Conservation (phyloP, 2,329 filamentous ascomycete species). For the Aspergillus novofumigatus region DNA sequence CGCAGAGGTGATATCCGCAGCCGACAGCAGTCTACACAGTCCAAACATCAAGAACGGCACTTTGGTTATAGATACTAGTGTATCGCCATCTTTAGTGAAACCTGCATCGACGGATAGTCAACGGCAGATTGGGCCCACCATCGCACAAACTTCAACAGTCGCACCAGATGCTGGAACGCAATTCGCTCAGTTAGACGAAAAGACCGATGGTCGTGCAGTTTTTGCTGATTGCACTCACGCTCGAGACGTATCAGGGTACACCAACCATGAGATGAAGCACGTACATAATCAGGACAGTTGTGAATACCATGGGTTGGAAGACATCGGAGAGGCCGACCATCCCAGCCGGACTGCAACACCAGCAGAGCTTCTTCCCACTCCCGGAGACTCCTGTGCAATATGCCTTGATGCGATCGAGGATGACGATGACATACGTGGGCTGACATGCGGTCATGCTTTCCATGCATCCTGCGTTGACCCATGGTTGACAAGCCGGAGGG, state of each 20-base stretch:
- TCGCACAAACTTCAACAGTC: slow-evolving; percentile 12
- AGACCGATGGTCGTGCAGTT: slow-evolving; percentile 3
- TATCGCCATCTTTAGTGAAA: slow-evolving; percentile 13
- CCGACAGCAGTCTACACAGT: slow-evolving; percentile 67
- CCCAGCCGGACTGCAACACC: slow-evolving; percentile 79
- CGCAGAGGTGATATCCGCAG: slow-evolving; percentile 73
- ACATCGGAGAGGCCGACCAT: slow-evolving; percentile 70
- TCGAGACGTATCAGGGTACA: neutral
- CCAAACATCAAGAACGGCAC: slow-evolving; percentile 60
- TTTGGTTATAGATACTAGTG: slow-evolving; percentile 19
- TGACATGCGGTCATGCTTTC: slow-evolving; percentile 97
- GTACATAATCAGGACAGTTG: slow-evolving; percentile 22
- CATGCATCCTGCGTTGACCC: slow-evolving; percentile 94
- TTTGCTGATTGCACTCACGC: neutral
- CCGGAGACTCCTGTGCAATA: slow-evolving; percentile 92
- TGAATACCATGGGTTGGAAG: slow-evolving; percentile 56
- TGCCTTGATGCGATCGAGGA: slow-evolving; percentile 93
- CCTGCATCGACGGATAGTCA: slow-evolving; percentile 22
- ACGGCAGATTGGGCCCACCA: slow-evolving; percentile 11
- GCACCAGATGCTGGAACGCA: slow-evolving; percentile 10
- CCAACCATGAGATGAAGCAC: neutral
- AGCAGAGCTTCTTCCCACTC: slow-evolving; percentile 72
- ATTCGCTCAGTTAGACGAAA: slow-evolving; percentile 14
- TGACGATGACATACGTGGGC: slow-evolving; percentile 87
- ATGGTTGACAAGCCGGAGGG: slow-evolving; percentile 89